phyloP scores from a whole-genome alignment of 108 stramenopile species.

The Pseudonitzschia pungens region DNA sequence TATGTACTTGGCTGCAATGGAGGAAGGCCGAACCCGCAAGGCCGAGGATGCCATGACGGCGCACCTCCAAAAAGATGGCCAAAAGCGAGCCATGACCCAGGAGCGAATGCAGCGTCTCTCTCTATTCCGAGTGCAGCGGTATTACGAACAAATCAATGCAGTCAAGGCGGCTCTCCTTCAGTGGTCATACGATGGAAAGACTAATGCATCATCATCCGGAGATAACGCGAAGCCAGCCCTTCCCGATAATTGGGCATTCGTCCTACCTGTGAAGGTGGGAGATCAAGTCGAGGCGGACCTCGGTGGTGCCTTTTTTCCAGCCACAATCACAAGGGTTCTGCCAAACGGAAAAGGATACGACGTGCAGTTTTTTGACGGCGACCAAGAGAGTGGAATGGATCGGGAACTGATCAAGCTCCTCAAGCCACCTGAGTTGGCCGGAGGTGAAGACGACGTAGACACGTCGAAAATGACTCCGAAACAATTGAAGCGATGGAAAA shows the following conservation, averaged over 20 bases:
- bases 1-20: slow-evolving; percentile 83
- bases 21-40: slow-evolving; percentile 68
- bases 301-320: slow-evolving; percentile 82
- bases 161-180: slow-evolving; percentile 48
- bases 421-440: slow-evolving; percentile 42
- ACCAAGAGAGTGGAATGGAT: slow-evolving; percentile 60
- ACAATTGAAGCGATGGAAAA: slow-evolving; percentile 75
- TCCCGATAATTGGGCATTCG: slow-evolving; percentile 69
- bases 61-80: slow-evolving; percentile 44
- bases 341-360: slow-evolving; percentile 49
- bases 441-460: slow-evolving; percentile 49
- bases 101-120: slow-evolving; percentile 74
- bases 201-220: neutral
- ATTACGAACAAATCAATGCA: slow-evolving; percentile 61
- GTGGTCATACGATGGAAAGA: slow-evolving; percentile 52
- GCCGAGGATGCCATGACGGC: slow-evolving; percentile 74
- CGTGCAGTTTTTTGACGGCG: slow-evolving; percentile 85
- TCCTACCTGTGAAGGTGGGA: slow-evolving; percentile 60
- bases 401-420: slow-evolving; percentile 61
- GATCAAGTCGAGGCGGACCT: slow-evolving; percentile 84
- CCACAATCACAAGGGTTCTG: slow-evolving; percentile 52
- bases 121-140: slow-evolving; percentile 70
- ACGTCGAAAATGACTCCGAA: slow-evolving; percentile 75
- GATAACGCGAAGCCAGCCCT: slow-evolving; percentile 17
- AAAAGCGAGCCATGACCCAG: slow-evolving; percentile 45